Base-by-base conservation (phyloP, 1,284 basidiomycete genomes). In the Trichosporon sp. region DNA sequence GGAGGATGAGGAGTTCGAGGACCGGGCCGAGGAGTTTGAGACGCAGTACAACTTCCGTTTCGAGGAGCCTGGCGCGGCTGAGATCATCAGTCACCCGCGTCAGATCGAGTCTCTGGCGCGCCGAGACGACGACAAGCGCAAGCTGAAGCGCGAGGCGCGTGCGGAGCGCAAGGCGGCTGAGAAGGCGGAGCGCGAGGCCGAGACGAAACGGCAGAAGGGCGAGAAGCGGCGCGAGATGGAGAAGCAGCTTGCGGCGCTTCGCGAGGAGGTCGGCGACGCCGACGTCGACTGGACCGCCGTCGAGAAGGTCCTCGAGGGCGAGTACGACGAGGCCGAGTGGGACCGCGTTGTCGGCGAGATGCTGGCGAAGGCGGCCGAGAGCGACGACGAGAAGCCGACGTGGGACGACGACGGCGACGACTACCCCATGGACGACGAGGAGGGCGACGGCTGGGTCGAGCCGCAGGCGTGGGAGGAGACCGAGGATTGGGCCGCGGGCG, bases 31-130 rank as follows among this genome's bases (percentile, higher is more conserved):
- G 29, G 86, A 86, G 31, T 92, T 91, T 73, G 91, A 92, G 80
- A 87, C 87, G 18, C 90, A 90, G n/a, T 96, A 95, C 83, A 96
- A 96, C 79, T 95, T 95, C 85, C 89, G 94, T 65, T 96, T 92
- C 79, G 93, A 98, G 81, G 94, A 98, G 82, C 91, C 92, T 88
- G 92, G 75, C 79, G 91, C 88, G 32, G 13, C 13, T 13, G 31
- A 35, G n/a, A 93, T 98, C 70, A 81, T 88, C 51, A 86, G 90
- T 0, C 92, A 92, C 81, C 92, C 95, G 2, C 92, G 95, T 72
- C 86, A 87, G 56, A 83, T 94, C 31, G 80, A 86, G 2, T 87
- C 89, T 1, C 83, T 88, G 3, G 92, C 92, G 38, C 90, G 94
- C 34, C 88, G 94, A 44, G 86, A 89, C 69, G 90, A 93, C 76